Base-by-base conservation (phyloP, 108 stramenopile species). In the Epithemia pelagica region DNA sequence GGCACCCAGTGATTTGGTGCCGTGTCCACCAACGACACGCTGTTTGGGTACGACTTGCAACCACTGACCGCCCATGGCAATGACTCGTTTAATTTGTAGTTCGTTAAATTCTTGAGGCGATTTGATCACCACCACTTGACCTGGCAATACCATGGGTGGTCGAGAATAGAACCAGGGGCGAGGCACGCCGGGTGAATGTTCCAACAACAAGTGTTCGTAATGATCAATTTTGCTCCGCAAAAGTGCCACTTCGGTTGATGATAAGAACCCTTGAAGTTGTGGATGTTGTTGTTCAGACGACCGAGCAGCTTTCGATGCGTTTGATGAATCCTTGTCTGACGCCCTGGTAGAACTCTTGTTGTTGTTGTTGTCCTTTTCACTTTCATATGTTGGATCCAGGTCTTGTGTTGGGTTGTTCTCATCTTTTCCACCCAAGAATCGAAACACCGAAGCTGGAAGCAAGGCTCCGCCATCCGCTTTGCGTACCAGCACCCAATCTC, bases 41-140 rank as follows among this genome's bases (percentile, higher is more conserved):
- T 22, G 24, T 2, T 21, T 21, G 1, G 62, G 8, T 24, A n/a
- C 33, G 1, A 25, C 30, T 2, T 27, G 52, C 8, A 68, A 21
- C 57, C 18, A 72, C 64, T 90, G 86, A 51, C 86, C 86, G 29
- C 85, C 89, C 69, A 82, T 52, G 1, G 74, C 89, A 30, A 84
- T 73, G 21, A 87, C 84, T 31, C 89, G 72, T 56, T 87, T 90
- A 21, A 90, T 71, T 28, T 71, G 46, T 58, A 80, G 74, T 68
- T 84, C 73, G 30, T 64, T 52, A 73, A 81, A 60, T 65, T 76
- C 32, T 70, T 76, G 15, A 51, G 82, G 82, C 58, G 67, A 58
- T 52, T 71, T 70, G 55, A 54, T 76, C 1, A 78, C 74, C 0
- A 83, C 69, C 32, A 80, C 62, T 56, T 83, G 68, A 28, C 79